Percentiles rank a stretch among this genome's conserved stretches.
Evolutionary conservation across 495 filamentous ascomycete species (phyloP).

Genomic region (Daldinia childiae): DNA sequence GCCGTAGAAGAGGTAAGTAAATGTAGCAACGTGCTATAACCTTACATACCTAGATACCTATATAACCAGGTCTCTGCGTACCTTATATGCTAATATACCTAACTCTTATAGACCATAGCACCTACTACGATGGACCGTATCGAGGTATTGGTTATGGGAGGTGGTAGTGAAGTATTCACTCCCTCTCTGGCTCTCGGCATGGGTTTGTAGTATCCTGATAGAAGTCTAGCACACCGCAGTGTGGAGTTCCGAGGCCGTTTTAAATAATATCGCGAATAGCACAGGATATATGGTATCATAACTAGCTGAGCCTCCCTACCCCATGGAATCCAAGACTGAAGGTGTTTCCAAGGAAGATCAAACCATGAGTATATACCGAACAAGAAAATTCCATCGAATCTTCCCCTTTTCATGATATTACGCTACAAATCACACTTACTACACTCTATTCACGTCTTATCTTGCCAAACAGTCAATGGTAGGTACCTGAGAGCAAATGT

Average conservation of each 20-base stretch:
- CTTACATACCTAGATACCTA: background rate
- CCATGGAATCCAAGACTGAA: too few species aligned
- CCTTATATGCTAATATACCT: background rate
- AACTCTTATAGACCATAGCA: conserved; percentile 21
- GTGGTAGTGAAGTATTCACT: conserved; percentile 3
- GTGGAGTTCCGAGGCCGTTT: background rate
- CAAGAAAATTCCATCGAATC: too few species aligned
- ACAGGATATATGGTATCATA: too few species aligned
- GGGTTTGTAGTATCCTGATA: background rate
- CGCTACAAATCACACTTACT: too few species aligned
- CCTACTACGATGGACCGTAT: conserved; percentile 11
- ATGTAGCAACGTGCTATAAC: background rate
- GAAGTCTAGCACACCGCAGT: background rate
- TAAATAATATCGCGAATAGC: background rate
- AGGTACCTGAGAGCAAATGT: background rate
- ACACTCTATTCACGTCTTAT: too few species aligned
- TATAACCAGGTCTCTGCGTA: background rate
- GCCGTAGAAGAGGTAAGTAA: conserved; percentile 59
- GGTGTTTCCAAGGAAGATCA: too few species aligned
- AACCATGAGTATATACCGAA: too few species aligned
- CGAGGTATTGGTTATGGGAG: background rate
- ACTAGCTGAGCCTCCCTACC: too few species aligned
- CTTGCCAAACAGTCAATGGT: background rate
- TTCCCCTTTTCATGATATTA: too few species aligned
- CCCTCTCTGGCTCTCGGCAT: background rate